Evolutionary conservation across 352 stramenopile genomes (phyloP), one percentile per base, ranked within the genome.

Genomic region (Phytophthora quininea): DNA sequence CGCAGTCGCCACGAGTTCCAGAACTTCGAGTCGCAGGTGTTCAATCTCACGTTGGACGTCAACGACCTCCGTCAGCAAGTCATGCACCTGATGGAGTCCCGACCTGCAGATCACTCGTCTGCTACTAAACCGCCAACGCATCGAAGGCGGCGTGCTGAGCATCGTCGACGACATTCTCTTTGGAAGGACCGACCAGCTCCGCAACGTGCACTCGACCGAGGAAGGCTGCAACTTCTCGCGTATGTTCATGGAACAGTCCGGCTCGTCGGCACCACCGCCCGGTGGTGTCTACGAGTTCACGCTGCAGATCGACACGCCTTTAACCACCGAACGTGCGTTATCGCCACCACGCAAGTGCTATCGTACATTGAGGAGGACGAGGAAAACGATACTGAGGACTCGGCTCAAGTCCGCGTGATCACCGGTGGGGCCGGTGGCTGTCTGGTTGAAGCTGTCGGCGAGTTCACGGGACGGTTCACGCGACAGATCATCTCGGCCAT

Each of bases 21-120:
- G n/a, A 29, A 30, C 4, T 58, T 74, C 61, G 51, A 74, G 37
- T 71, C 70, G 11, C 47, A 43, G 3, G 61, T 72, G 38, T 66
- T 63, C 43, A 73, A 72, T 14, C 32, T 76, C 11, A 70, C 63
- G 15, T 58, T 76, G 48, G 70, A 77, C 54, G 58, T 74, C 24
- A 74, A 69, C 54, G 33, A 74, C 10, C 57, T 79, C 14, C 66
- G 64, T 14, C 71, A 79, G 43, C 71, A 79, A 48, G 51, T 79
- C 42, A 64, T 63, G 51, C 61, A 66, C 30, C 42, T 76, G 5
- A 43, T 69, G 15, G 64, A 71, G 52, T 62, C 67, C 59, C 1
- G 55, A 72, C 15, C 51, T 78, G 38, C 53, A 69, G 24, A 37
- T 68, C 30, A 69, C 71, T 15, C 61, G 54, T 49, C 30, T 69